Base-by-base conservation (phyloP, 1,284 basidiomycete species). In the Marasmius oreades region DNA sequence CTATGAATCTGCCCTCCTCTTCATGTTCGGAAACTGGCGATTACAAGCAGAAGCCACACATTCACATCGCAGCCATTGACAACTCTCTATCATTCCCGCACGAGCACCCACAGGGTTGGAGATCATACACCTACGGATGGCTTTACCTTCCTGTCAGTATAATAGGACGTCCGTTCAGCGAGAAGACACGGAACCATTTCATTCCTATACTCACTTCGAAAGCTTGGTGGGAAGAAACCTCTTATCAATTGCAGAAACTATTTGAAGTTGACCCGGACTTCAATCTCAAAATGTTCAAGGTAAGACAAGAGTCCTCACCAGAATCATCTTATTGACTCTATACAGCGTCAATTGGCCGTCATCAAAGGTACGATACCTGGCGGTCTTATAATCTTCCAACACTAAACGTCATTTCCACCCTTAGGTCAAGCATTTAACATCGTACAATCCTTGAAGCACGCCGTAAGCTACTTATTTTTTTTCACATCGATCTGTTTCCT, bases 51-150 rank as follows among this genome's bases (percentile, higher is more conserved):
- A 73, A 70, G 53, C 82, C 83, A 1, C 82, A 85, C 61, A 85
- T 92, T 28, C 92, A 93, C 66, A 89, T 93, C 48, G 91, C 90
- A 54, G 94, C 94, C 10, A 96, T 96, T 59, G 94, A 96, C 67
- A 96, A 96, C 68, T 94, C 91, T 0, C 80, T 97, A 24, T 92
- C 92, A 0, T 97, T 95, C 67, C 94, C 90, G 42, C 90, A 92
- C 61, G 88, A 92, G 65, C 90, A 95, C 65, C 94, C 93, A 0
- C 83, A 85, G 60, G 93, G 93, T 23, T 95, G 93, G 88, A 82
- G 94, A 36, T 87, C 88, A 22, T 95, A 92, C 67, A 92, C 92
- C 0, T 96, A 93, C 65, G 94, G 94, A 28, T 95, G 93, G 93
- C 73, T 97, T 31, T 93, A 88, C 67, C 80, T 96, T 7, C 93